These are phyloP conservation scores for Penicillium sp. DNA, from an alignment of 2,329 filamentous ascomycete species.

Conservation along the genomic window DNA sequence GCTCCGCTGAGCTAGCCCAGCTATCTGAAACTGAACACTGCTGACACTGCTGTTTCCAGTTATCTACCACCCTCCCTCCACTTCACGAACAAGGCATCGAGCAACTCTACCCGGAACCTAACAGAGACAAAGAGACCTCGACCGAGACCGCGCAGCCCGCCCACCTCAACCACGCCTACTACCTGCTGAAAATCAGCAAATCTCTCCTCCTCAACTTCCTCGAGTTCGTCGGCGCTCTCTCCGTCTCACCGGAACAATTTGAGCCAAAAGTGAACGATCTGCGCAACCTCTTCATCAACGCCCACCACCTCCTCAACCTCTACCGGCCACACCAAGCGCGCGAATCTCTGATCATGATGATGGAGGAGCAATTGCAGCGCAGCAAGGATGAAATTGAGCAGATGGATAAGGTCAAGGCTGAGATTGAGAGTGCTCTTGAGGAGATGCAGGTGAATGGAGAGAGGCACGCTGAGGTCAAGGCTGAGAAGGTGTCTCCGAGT, in stretches of 20 bases:
- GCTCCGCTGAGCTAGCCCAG: too few species aligned
- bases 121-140: slow-evolving; percentile 40
- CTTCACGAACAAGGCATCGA: slow-evolving; percentile 73
- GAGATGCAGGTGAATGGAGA: slow-evolving; percentile 40
- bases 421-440: slow-evolving; percentile 56
- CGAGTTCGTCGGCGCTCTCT: slow-evolving; percentile 75
- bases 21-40: background rate
- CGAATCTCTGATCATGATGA: slow-evolving; percentile 82
- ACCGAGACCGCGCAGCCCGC: slow-evolving; percentile 32
- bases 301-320: slow-evolving; percentile 91
- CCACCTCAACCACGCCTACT: slow-evolving; percentile 56
- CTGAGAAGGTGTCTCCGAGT: slow-evolving; percentile 8
- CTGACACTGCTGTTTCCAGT: slow-evolving; percentile 32
- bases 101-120: slow-evolving; percentile 66
- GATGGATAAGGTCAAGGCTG: slow-evolving; percentile 73
- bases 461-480: too few species aligned
- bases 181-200: slow-evolving; percentile 79
- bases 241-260: slow-evolving; percentile 68
- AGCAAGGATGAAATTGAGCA: slow-evolving; percentile 77
- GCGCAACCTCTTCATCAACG: slow-evolving; percentile 82
- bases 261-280: slow-evolving; percentile 77
- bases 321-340: slow-evolving; percentile 92
- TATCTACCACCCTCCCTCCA: slow-evolving; percentile 65
- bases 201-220: slow-evolving; percentile 87
- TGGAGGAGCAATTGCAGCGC: slow-evolving; percentile 80